Evolutionary conservation across 2,329 filamentous ascomycete genomes (phyloP).

Genomic region (Catunica adiposa): DNA sequence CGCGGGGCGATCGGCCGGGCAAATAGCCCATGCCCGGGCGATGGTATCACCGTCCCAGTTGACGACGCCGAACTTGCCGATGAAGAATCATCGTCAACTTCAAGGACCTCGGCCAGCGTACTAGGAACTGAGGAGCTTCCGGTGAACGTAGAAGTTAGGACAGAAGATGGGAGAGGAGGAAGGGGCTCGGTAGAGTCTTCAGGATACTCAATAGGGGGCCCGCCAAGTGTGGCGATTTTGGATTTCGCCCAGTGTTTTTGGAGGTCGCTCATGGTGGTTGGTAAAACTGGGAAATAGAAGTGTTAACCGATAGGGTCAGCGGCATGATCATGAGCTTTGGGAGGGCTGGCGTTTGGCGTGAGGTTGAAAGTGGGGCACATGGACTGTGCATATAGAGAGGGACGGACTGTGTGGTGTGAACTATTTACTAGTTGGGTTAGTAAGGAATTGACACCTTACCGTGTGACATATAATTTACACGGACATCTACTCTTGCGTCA

Average conservation of each 20-base stretch:
- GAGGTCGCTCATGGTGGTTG: slow-evolving; percentile 53
- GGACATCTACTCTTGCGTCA: no score
- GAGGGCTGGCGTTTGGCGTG: not conserved
- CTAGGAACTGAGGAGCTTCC: not conserved
- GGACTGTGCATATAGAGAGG: not conserved
- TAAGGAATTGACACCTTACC: not conserved
- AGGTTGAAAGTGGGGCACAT: slow-evolving; percentile 14
- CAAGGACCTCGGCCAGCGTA: slow-evolving; percentile 2
- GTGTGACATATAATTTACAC: no score
- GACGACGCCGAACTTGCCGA: slow-evolving; percentile 58
- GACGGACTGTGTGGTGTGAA: not conserved
- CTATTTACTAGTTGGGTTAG: no score
- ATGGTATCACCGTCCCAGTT: slow-evolving; percentile 77
- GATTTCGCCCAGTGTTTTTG: slow-evolving; percentile 65
- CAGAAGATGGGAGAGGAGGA: not conserved
- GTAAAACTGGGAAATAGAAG: not conserved
- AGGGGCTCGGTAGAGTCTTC: slow-evolving; percentile 5
- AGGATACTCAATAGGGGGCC: slow-evolving; percentile 4
- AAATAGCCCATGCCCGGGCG: slow-evolving; percentile 55
- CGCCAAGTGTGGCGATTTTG: slow-evolving; percentile 44
- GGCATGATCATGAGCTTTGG: no score
- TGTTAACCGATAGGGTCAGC: no score
- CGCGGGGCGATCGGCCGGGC: slow-evolving; percentile 42
- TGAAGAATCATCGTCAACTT: slow-evolving; percentile 45
- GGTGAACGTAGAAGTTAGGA: not conserved